Evolutionary conservation across 2,329 filamentous ascomycete genomes (phyloP).

Genomic region (Xylaria multiplex): DNA sequence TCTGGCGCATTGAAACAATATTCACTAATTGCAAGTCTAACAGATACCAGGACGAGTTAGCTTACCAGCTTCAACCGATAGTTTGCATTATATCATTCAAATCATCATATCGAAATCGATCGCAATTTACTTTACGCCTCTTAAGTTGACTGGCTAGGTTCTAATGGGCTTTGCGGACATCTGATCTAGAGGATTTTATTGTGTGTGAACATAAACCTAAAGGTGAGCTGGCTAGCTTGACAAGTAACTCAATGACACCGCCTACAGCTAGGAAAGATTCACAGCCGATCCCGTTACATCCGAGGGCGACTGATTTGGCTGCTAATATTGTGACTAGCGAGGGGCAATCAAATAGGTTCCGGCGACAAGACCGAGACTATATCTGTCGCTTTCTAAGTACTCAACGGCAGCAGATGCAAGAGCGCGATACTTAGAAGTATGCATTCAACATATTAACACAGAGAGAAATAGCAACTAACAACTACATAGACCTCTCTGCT

Average conservation of each 20-base stretch:
- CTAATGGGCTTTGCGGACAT: no score
- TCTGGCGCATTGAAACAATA: conserved; percentile 15
- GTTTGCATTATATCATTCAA: background rate
- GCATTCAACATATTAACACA: background rate
- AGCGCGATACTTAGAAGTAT: background rate
- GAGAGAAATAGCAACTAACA: background rate
- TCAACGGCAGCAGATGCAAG: background rate
- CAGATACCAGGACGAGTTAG: conserved; percentile 8
- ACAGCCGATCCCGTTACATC: background rate
- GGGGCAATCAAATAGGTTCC: background rate
- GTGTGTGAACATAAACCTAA: background rate
- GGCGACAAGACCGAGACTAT: background rate
- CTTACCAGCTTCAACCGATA: conserved; percentile 6
- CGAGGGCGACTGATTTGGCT: background rate
- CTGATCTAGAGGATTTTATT: no score
- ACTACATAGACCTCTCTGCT: background rate
- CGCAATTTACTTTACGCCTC: conserved; percentile 10
- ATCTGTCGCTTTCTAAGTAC: background rate
- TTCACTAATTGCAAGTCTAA: conserved; percentile 3
- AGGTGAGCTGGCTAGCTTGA: background rate
- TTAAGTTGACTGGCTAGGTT: background rate
- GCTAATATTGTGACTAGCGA: background rate
- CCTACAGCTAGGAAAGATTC: no score
- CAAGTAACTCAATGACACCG: background rate
- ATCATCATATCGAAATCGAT: conserved; percentile 9